A percentile compares a stretch with the other conserved stretches of the same genome.
These are phyloP conservation scores for Scheffersomyces illinoinensis DNA, from an alignment of 1,139 yeast species.

Conservation along the genomic window DNA sequence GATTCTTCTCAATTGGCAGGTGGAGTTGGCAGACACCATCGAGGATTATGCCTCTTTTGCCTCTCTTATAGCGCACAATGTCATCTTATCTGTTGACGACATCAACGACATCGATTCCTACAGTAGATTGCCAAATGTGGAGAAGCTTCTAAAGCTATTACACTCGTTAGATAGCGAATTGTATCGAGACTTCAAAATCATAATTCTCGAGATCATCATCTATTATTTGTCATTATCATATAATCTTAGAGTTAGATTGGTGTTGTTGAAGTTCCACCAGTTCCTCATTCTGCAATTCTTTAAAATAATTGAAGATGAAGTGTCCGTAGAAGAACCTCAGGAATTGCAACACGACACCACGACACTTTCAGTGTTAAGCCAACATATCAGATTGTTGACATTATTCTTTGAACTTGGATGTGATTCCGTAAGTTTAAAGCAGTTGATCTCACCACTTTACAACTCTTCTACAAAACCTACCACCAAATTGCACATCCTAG, in stretches of 20 bases:
- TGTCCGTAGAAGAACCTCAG: neutral
- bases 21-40: conserved; percentile 30
- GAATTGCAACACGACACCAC: neutral
- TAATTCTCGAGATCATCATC: conserved; percentile 30
- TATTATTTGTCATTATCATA: conserved; percentile 25
- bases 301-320: neutral
- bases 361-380: conserved; percentile 18
- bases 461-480: conserved; percentile 1
- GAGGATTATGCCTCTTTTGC: conserved; percentile 19
- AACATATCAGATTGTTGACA: conserved; percentile 24
- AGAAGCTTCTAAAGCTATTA: conserved; percentile 16
- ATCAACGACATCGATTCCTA: conserved; percentile 2
- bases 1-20: conserved; percentile 37
- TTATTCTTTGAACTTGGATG: conserved; percentile 40
- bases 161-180: conserved; percentile 23
- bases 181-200: conserved; percentile 31
- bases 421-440: conserved; percentile 21
- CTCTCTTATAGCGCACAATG: conserved; percentile 24
- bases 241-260: conserved; percentile 25
- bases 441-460: conserved; percentile 19
- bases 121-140: conserved; percentile 5
- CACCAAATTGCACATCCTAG: conserved; percentile 21
- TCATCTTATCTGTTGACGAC: conserved; percentile 13
- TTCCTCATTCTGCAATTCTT: conserved; percentile 22
- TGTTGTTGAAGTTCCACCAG: conserved; percentile 19